Conservation (phyloP, 768 basidiomycete species). For the Panus rudis region DNA sequence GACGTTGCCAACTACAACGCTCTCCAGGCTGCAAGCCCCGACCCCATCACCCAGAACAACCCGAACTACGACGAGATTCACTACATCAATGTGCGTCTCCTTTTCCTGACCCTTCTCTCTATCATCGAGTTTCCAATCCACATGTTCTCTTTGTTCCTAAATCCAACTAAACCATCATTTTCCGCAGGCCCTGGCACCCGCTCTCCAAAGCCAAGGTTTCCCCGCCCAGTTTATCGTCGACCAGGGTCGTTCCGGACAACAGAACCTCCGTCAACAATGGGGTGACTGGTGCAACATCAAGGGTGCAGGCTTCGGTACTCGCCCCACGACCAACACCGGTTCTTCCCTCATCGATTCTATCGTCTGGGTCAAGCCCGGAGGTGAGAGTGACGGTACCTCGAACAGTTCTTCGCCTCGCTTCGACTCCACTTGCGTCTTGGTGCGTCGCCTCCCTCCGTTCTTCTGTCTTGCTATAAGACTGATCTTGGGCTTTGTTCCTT, state of each 20-base stretch:
- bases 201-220: slow-evolving; percentile 38
- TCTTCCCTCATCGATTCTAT: slow-evolving; percentile 50
- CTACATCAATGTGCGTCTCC: slow-evolving; percentile 42
- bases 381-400: slow-evolving; percentile 58
- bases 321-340: slow-evolving; percentile 50
- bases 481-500: slow-evolving; percentile 3
- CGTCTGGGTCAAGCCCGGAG: slow-evolving; percentile 65
- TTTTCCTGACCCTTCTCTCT: neutral
- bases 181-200: slow-evolving; percentile 40
- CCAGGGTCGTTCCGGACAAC: slow-evolving; percentile 57
- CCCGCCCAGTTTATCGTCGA: slow-evolving; percentile 60
- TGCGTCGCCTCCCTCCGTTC: no score
- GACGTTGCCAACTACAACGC: slow-evolving; percentile 30
- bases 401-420: slow-evolving; percentile 47
- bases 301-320: slow-evolving; percentile 55
- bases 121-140: neutral
- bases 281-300: slow-evolving; percentile 65
- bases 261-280: slow-evolving; percentile 54
- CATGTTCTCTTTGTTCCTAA: neutral
- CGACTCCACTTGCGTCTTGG: slow-evolving; percentile 42
- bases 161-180: neutral
- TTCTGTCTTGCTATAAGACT: neutral
- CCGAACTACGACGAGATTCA: slow-evolving; percentile 54
- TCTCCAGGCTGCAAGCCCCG: slow-evolving; percentile 40
- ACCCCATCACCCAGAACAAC: slow-evolving; percentile 56